A percentile compares a stretch with the other conserved stretches of the same genome.
These are phyloP conservation scores for Nepenthes mirabilis DNA, from an alignment of 148 eudicot genomes.

Conservation along the genomic window DNA sequence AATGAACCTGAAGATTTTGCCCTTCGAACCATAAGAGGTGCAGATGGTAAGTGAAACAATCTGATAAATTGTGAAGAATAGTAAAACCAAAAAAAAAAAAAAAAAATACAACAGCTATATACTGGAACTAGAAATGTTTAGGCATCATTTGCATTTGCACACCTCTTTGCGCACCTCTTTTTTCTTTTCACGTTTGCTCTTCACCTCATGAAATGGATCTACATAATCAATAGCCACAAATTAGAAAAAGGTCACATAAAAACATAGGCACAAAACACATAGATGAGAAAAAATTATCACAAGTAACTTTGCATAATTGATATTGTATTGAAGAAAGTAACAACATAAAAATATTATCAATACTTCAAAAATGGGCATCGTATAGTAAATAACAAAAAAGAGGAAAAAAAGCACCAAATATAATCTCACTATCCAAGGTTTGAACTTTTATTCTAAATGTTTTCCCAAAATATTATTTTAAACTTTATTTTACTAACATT, in stretches of 20 bases:
- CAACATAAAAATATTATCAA: too few species aligned
- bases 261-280: background rate
- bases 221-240: conserved; percentile 21
- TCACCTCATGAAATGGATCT: conserved; percentile 97
- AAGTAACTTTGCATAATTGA: background rate
- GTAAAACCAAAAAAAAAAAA: background rate
- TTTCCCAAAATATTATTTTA: too few species aligned
- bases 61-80: background rate
- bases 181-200: conserved; percentile 99
- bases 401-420: too few species aligned
- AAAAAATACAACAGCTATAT: background rate
- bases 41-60: background rate
- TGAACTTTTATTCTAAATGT: too few species aligned
- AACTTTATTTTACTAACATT: too few species aligned
- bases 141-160: conserved; percentile 8
- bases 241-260: conserved; percentile 18
- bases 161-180: conserved; percentile 62
- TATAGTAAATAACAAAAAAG: too few species aligned
- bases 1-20: background rate
- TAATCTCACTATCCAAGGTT: too few species aligned
- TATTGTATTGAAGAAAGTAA: too few species aligned
- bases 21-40: background rate
- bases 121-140: conserved; percentile 1
- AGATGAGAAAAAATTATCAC: background rate
- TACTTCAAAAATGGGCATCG: too few species aligned